Percentiles rank a stretch among this genome's conserved stretches.
Evolutionary conservation across 2,329 filamentous ascomycete genomes (phyloP).

Genomic region (Neofusicoccum parvum): DNA sequence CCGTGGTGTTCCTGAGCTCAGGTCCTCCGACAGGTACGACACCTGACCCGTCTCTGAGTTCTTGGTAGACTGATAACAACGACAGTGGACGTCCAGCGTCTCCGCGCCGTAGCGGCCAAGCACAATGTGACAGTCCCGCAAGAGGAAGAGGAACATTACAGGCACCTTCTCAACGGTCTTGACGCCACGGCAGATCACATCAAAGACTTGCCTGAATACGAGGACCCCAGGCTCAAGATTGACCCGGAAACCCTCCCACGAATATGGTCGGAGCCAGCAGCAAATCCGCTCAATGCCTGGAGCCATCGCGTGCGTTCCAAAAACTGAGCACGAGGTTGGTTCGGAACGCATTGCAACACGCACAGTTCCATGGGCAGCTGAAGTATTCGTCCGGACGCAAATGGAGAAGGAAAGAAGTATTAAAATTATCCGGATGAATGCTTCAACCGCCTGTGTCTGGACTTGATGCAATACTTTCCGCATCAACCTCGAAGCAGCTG

Average conservation of each 20-base stretch:
- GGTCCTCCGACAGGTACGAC: conserved; percentile 25
- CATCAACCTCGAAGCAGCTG: no score
- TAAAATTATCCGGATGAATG: no score
- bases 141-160: conserved; percentile 27
- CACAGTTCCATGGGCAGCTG: no score
- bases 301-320: conserved; percentile 23
- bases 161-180: conserved; percentile 29
- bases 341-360: no score
- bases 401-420: no score
- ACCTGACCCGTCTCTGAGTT: not conserved
- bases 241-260: conserved; percentile 27
- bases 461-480: no score
- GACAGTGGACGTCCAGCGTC: conserved; percentile 24
- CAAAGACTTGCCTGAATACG: conserved; percentile 26
- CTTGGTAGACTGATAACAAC: not conserved
- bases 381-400: not conserved
- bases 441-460: no score
- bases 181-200: conserved; percentile 27
- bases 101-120: conserved; percentile 25
- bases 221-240: conserved; percentile 27
- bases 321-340: no score
- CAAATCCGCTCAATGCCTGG: conserved; percentile 31
- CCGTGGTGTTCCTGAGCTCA: conserved; percentile 27
- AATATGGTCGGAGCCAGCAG: conserved; percentile 22
- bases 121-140: conserved; percentile 24